A percentile compares a stretch with the other conserved stretches of the same genome.
phyloP scores from a whole-genome alignment of 331 rosid genomes.

The Pyracantha coccinea region DNA sequence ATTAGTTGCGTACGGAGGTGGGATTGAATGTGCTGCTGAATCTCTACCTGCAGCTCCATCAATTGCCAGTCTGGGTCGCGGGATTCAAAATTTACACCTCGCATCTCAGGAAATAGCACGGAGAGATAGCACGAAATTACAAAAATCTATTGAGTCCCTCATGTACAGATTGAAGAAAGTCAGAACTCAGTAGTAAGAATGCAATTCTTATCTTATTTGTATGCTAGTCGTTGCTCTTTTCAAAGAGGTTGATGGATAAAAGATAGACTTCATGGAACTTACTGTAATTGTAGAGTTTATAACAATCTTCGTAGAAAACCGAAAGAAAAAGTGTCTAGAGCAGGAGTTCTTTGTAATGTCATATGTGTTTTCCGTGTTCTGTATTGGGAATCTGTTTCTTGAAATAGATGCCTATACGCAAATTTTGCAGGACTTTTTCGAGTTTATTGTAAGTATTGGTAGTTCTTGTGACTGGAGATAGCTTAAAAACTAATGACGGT shows the following conservation, averaged over 20 bases:
- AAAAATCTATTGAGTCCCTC: conserved; percentile 48
- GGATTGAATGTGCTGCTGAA: conserved; percentile 74
- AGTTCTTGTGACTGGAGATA: neutral
- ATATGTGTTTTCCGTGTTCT: neutral
- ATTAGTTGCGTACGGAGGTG: conserved; percentile 61
- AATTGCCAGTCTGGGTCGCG: conserved; percentile 70
- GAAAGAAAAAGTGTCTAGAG: neutral
- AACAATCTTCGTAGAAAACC: neutral
- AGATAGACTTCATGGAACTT: neutral
- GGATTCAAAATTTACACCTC: conserved; percentile 52
- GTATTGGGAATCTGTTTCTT: neutral
- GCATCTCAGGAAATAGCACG: conserved; percentile 42
- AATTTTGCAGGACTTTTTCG: neutral
- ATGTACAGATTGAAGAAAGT: conserved; percentile 43
- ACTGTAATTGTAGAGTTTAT: neutral
- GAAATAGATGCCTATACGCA: neutral
- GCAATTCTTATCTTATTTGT: neutral
- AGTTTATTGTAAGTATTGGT: neutral
- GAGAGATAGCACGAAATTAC: conserved; percentile 51
- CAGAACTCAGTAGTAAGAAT: conserved; percentile 29
- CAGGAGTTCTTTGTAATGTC: neutral
- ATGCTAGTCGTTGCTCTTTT: neutral
- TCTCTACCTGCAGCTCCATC: conserved; percentile 75
- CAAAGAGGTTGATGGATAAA: neutral
- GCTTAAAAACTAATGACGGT: neutral